Percentiles rank a stretch among this genome's conserved stretches.
Conservation (phyloP, 2,329 filamentous ascomycete genomes). For the Trichoderma oligosporum region DNA sequence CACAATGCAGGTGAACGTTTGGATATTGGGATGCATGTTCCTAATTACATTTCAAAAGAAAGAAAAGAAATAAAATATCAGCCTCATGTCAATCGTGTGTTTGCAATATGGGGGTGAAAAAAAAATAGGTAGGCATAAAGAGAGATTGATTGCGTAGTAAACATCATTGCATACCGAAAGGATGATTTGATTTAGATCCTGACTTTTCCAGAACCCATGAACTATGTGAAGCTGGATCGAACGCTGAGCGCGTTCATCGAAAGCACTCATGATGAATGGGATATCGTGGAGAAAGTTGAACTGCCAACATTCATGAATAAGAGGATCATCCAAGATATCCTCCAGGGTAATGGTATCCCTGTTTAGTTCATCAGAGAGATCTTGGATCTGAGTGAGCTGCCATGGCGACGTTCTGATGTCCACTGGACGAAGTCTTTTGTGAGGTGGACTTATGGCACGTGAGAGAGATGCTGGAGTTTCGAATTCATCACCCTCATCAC, state of each 20-base stretch:
- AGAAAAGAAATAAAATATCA: background rate
- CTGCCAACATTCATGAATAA: constrained; percentile 68
- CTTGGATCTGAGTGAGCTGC: constrained; percentile 65
- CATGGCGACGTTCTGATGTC: constrained; percentile 58
- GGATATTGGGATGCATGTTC: constrained; percentile 56
- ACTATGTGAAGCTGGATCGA: constrained; percentile 53
- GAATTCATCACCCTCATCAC: background rate
- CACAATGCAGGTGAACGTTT: constrained; percentile 68
- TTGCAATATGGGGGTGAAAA: background rate
- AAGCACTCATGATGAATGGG: constrained; percentile 51
- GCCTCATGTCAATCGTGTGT: background rate
- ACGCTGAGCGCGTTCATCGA: constrained; percentile 49
- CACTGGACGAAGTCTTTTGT: constrained; percentile 29
- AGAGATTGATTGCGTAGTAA: background rate
- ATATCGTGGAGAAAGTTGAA: constrained; percentile 66
- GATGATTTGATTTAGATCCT: constrained; percentile 55
- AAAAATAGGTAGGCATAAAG: background rate
- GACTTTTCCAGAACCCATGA: constrained; percentile 63
- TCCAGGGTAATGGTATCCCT: constrained; percentile 60
- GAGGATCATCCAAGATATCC: constrained; percentile 68
- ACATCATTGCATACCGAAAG: constrained; percentile 50
- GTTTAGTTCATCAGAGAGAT: constrained; percentile 59
- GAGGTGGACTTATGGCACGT: constrained; percentile 47
- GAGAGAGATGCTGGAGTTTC: constrained; percentile 30
- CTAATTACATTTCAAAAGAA: constrained; percentile 39